A percentile compares a stretch with the other conserved stretches of the same genome.
Evolutionary conservation across 108 stramenopile species (phyloP).

Genomic region (Ochromonas danica): DNA sequence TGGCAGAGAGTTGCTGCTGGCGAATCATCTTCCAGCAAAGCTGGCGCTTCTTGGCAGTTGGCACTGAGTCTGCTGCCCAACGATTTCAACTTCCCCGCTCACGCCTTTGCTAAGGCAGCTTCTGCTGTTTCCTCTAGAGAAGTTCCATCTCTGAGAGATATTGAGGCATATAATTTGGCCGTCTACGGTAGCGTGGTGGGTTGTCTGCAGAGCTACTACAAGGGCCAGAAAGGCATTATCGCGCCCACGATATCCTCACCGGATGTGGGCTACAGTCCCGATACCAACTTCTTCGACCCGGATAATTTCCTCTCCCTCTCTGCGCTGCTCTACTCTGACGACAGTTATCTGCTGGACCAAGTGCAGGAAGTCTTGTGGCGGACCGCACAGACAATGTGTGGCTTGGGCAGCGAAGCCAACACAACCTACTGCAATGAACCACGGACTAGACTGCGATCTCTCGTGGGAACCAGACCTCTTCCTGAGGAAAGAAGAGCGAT

Average conservation of each 20-base stretch:
- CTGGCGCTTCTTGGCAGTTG: not conserved
- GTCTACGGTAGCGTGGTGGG: not conserved
- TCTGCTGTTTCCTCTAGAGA: not conserved
- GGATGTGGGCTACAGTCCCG: conserved; percentile 39
- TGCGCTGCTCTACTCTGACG: conserved; percentile 42
- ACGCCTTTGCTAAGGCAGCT: not conserved
- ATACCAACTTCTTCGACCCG: conserved; percentile 50
- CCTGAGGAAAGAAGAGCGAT: too few relatives aligned
- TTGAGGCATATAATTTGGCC: not conserved
- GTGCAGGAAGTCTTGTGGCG: conserved; percentile 42
- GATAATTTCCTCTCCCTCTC: conserved; percentile 46
- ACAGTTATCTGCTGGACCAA: conserved; percentile 38
- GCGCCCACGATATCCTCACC: conserved; percentile 46
- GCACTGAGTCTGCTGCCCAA: conserved; percentile 4
- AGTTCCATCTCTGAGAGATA: not conserved
- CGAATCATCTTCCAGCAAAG: too few relatives aligned
- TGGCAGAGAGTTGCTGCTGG: not conserved
- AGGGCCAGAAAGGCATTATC: conserved; percentile 19
- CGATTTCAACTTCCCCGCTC: conserved; percentile 5
- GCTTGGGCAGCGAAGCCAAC: not conserved
- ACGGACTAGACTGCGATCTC: not conserved
- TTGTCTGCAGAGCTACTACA: conserved; percentile 31
- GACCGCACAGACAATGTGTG: conserved; percentile 33
- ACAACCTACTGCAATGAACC: not conserved
- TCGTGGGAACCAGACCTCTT: too few relatives aligned